Evolutionary conservation across 2,329 filamentous ascomycete species (phyloP), one percentile per base, ranked within the genome.

Genomic region (Hypoxylon sp.): DNA sequence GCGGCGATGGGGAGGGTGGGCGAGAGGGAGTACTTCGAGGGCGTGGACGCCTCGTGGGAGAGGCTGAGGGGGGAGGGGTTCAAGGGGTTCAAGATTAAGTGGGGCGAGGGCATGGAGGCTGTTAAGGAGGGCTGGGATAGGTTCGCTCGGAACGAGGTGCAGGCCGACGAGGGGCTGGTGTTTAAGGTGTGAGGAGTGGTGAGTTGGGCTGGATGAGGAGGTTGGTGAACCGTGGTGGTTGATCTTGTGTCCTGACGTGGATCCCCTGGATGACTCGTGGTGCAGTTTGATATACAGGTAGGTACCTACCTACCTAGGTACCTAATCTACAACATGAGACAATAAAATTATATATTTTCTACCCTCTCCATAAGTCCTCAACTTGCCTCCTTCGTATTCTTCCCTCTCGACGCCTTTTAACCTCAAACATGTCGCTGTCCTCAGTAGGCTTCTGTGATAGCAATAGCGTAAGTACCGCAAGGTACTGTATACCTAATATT

Each of bases 21-120:
- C 54, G 72, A 74, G 70, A 44, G 38, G 54, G 40, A 38, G 61
- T 76, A 73, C 48, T 72, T 67, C 42, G 64, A 58, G 22, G 69
- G 59, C 11, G 32, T 68, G 22, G 56, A 53, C 1, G 20, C 7
- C 44, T 69, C 73, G 45, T 75, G 71, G 70, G 67, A 62, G 22
- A 38, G 18, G 26, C 55, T 75, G 24, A 54, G 67, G 8, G 28
- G 48, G 42, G 50, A 50, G 1, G 72, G 72, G 4, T 53, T 75
- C 2, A 52, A 52, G 49, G 74, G 74, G 20, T 59, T 77, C 4
- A 52, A 42, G 28, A 36, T 74, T 1, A 53, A 26, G 1, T 76
- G 73, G 74, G 74, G 72, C 4, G 64, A 72, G 63, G 72, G 73
- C 11, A 75, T 77, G 74, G 65, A 68, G 53, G 70, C 62, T 22